phyloP scores from a whole-genome alignment of 805 yeast species.

The Kodamaea neixiangensis region DNA sequence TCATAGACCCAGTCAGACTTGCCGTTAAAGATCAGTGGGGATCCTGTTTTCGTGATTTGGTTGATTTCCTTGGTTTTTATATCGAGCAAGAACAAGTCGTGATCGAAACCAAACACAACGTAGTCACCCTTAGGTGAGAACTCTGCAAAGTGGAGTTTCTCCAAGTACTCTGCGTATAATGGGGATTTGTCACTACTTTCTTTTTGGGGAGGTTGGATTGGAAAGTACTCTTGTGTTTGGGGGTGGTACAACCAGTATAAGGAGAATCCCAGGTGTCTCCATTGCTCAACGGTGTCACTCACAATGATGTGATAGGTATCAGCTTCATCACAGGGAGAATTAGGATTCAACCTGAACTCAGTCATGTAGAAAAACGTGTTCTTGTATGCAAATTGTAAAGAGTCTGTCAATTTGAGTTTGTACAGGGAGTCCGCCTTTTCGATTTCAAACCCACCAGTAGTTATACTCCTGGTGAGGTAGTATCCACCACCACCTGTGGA shows the following conservation, averaged over 20 bases:
- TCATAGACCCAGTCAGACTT: slow-evolving; percentile 95
- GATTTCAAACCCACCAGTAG: slow-evolving; percentile 18
- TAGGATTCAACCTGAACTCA: slow-evolving; percentile 39
- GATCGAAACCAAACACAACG: slow-evolving; percentile 66
- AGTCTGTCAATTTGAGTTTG: slow-evolving; percentile 29
- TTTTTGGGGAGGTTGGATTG: slow-evolving; percentile 24
- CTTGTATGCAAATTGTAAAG: slow-evolving; percentile 40
- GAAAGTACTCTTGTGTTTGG: slow-evolving; percentile 26
- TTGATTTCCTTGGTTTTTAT: slow-evolving; percentile 25
- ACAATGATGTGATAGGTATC: slow-evolving; percentile 52
- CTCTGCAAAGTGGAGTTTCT: slow-evolving; percentile 44
- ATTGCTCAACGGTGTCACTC: slow-evolving; percentile 49
- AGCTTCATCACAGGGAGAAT: slow-evolving; percentile 42
- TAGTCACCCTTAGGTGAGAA: slow-evolving; percentile 76
- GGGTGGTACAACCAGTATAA: slow-evolving; percentile 40
- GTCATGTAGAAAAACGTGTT: slow-evolving; percentile 37
- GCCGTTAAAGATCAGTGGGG: slow-evolving; percentile 73
- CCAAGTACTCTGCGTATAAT: slow-evolving; percentile 16
- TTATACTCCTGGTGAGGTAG: slow-evolving; percentile 23
- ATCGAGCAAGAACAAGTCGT: slow-evolving; percentile 65
- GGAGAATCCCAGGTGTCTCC: slow-evolving; percentile 42
- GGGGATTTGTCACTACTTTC: neutral
- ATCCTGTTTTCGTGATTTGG: slow-evolving; percentile 72
- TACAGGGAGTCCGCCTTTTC: slow-evolving; percentile 30
- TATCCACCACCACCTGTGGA: slow-evolving; percentile 27